Percentiles rank a stretch among this genome's conserved stretches.
These are phyloP conservation scores for Stipa capillata DNA, from an alignment of 176 grass and related monocot species.

Conservation along the genomic window DNA sequence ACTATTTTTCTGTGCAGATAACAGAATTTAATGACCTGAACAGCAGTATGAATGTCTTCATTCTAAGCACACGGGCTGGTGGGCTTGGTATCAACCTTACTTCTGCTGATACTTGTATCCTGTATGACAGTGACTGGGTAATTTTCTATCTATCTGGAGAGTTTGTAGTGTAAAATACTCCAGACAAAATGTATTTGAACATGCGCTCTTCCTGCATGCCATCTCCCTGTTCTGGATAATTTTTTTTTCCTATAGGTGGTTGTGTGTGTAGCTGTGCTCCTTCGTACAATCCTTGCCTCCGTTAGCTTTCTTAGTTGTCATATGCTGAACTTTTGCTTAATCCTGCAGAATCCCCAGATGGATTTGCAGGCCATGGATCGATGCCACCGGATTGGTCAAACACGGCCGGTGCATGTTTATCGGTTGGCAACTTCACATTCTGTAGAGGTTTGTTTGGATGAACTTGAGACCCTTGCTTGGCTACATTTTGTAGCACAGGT, in stretches of 20 bases:
- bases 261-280: neutral
- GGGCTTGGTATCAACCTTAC: conserved; percentile 90
- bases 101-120: conserved; percentile 82
- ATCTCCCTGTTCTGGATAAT: neutral
- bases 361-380: conserved; percentile 98
- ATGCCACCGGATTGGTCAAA: conserved; percentile 97
- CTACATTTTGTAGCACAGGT: neutral
- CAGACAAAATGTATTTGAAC: neutral
- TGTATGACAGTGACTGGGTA: conserved; percentile 95
- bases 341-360: conserved; percentile 88
- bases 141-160: neutral
- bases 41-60: conserved; percentile 56
- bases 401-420: conserved; percentile 84
- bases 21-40: conserved; percentile 73
- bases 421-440: conserved; percentile 88
- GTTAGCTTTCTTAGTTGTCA: neutral
- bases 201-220: neutral
- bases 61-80: conserved; percentile 85
- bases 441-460: conserved; percentile 50
- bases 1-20: conserved; percentile 41
- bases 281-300: neutral
- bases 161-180: neutral
- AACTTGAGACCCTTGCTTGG: neutral
- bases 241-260: no score
- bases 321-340: neutral